Base-by-base conservation (phyloP, 306 rosid genomes). In the Mimosa pudica region DNA sequence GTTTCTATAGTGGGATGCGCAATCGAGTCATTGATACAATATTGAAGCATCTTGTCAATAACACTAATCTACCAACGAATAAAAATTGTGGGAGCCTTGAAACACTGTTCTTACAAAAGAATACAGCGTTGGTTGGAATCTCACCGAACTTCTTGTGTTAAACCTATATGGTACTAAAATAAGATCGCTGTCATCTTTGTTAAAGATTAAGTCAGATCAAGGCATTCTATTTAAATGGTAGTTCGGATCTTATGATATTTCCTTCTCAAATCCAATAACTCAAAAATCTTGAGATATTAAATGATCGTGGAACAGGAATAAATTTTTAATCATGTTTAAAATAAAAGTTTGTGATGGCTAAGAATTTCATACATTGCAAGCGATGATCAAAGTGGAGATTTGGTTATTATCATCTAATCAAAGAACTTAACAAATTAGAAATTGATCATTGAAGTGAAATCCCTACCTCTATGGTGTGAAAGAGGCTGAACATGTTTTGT, bases 161-260 rank as follows among this genome's bases (percentile, higher is more conserved):
- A 71, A 80, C 78, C 73, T 80, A n/a, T 20, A 72, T 16, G 46
- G 36, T 18, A 72, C 74, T 6, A 33, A 30, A 49, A 16, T 80
- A 63, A 3, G 7, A 0, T 1, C 44, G 63, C 24, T 80, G 2
- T 67, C 78, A 4, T 80, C 67, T 5, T 5, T 80, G 1, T n/a
- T 18, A 46, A 36, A 8, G 14, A 2, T 20, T 80, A 60, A 63
- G 0, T 7, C 0, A 8, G 51, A 46, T 80, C 4, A 80, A 57
- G 42, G 66, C 13, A 0, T 63, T 72, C 3, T 80, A 80, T 41
- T 47, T 73, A 6, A 73, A 80, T 80, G 30, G 3, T 8, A 72
- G 83, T 24, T 4, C 1, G 4, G 1, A 4, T 2, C 24, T 80
- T 24, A 63, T 4, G 5, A 13, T 10, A 33, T 73, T 33, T 10